Evolutionary conservation across 352 stramenopile genomes (phyloP), one percentile per base, ranked within the genome.

Genomic region (Globisporangium perplexum): DNA sequence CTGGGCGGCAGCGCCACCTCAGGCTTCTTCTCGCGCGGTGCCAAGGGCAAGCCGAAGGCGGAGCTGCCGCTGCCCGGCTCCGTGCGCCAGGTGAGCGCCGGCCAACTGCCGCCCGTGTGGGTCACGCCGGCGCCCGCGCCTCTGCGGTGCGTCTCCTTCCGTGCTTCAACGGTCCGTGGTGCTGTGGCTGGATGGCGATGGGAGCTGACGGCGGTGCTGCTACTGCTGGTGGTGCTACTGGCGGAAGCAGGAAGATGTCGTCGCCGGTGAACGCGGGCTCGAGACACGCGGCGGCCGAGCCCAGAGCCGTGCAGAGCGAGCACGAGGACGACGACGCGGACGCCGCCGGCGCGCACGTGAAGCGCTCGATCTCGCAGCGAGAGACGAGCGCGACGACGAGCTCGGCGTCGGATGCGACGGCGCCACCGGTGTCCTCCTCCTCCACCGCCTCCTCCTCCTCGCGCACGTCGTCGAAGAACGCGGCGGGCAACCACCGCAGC

Each of bases 51-150:
- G 41, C 59, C 65, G 33, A 68, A 71, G 12, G 69, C 55, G 30
- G 55, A 71, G 31, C 74, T 85, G 44, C 59, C 77, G 23, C 53
- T 90, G 3, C 79, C 83, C 5, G 83, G 79, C 6, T 88, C 79
- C 8, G 72, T 90, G 15, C 87, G 86, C 64, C 77, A 90, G 49
- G 76, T 93, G 1, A 82, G 66, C 41, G 80, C 70, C 12, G 83
- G 76, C 0, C 83, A 93, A 44, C 35, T 93, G 30, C 83, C 83
- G 26, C 83, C 83, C 15, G 80, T 93, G 44, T 93, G 83, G 83
- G 78, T 71, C 18, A 90, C 76, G 1, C 76, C 83, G 4, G 73
- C 68, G 15, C 72, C 82, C 5, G 69, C 77, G 23, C 72, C 77
- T 31, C 64, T 65, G 14, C 69, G 74, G 69, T 83, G 26, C 28